Conservation (phyloP, 495 filamentous ascomycete genomes). For the Neurospora sp. region DNA sequence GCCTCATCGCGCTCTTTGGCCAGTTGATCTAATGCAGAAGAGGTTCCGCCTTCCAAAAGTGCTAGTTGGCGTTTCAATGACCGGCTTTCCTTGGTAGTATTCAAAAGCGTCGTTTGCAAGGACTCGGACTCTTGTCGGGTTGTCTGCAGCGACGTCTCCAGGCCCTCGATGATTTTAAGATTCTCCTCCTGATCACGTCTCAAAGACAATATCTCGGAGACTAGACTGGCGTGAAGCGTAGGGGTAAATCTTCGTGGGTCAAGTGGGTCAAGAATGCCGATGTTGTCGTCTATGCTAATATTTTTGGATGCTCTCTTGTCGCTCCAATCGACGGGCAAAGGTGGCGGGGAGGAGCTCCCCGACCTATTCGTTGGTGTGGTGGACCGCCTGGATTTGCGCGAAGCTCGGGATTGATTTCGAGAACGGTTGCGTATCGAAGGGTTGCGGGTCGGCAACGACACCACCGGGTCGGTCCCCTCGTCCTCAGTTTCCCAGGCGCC, state of each 20-base stretch:
- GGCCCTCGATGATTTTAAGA: constrained; percentile 65
- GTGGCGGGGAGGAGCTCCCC: constrained; percentile 52
- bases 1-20: constrained; percentile 81
- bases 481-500: constrained; percentile 46
- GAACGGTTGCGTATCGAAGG: constrained; percentile 55
- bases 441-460: constrained; percentile 47
- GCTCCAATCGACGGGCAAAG: constrained; percentile 41
- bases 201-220: constrained; percentile 84
- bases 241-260: constrained; percentile 91
- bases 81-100: constrained; percentile 61
- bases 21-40: constrained; percentile 71
- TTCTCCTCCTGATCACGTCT: constrained; percentile 85
- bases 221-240: constrained; percentile 86
- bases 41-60: constrained; percentile 75
- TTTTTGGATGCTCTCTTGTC: constrained; percentile 47
- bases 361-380: constrained; percentile 48
- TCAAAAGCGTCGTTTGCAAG: constrained; percentile 47
- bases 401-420: constrained; percentile 46
- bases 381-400: constrained; percentile 40
- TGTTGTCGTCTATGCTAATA: constrained; percentile 53
- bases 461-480: constrained; percentile 38
- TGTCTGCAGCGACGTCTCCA: constrained; percentile 67
- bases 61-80: constrained; percentile 78
- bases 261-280: constrained; percentile 75
- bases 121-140: constrained; percentile 64